Conservation (phyloP, 805 yeast species). For the Candida manassasensis region DNA sequence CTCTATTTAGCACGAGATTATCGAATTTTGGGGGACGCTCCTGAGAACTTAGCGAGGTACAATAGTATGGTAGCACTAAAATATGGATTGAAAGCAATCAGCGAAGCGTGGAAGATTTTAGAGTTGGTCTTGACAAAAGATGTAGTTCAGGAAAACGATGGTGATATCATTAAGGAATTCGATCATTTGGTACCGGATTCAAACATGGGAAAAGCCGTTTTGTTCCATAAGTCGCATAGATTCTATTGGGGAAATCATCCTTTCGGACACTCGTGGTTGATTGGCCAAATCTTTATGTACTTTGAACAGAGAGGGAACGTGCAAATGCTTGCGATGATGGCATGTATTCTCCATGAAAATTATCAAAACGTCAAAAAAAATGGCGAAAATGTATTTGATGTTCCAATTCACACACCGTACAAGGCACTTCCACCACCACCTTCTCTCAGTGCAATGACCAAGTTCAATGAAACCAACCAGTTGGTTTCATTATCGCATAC, state of each 20-base stretch:
- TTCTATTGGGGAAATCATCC: conserved; percentile 82
- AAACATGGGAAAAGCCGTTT: neutral
- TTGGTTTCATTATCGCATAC: neutral
- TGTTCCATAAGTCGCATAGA: conserved; percentile 6
- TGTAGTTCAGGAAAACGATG: conserved; percentile 11
- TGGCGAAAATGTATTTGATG: conserved; percentile 18
- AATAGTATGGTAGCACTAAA: conserved; percentile 68
- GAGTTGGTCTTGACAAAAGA: conserved; percentile 44
- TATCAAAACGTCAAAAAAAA: conserved; percentile 14
- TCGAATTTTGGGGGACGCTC: conserved; percentile 56
- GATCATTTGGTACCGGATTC: neutral
- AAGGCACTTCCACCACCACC: conserved; percentile 30
- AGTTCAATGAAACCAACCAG: conserved; percentile 7
- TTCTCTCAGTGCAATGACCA: conserved; percentile 13
- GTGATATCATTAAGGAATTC: neutral
- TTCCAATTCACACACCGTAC: conserved; percentile 48
- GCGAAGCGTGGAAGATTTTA: conserved; percentile 71
- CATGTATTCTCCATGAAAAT: conserved; percentile 62
- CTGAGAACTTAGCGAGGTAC: conserved; percentile 60
- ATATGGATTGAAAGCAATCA: conserved; percentile 56
- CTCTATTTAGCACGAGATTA: conserved; percentile 66
- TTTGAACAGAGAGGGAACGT: conserved; percentile 63
- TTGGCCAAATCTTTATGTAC: conserved; percentile 55
- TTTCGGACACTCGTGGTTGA: conserved; percentile 64
- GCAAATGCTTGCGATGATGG: conserved; percentile 87